A percentile compares a stretch with the other conserved stretches of the same genome.
These are phyloP conservation scores for Blastomyces gilchristii DNA, from an alignment of 2,329 filamentous ascomycete genomes.

Conservation along the genomic window DNA sequence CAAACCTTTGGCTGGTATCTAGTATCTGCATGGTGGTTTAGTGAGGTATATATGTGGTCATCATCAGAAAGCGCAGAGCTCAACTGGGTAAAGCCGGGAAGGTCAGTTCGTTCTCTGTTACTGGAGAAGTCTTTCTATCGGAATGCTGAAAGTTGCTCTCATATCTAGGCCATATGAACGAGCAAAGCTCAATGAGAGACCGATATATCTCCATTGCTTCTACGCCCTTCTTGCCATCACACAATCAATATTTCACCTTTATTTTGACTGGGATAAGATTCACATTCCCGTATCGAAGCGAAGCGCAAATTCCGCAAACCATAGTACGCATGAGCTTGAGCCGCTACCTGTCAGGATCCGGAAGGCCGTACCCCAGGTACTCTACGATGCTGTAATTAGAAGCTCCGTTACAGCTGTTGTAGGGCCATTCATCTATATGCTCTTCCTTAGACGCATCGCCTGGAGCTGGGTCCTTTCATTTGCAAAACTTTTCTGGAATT, in stretches of 20 bases:
- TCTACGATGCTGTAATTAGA: conserved; percentile 27
- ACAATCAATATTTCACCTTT: conserved; percentile 62
- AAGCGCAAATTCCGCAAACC: conserved; percentile 24
- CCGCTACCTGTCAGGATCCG: conserved; percentile 33
- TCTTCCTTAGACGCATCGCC: conserved; percentile 50
- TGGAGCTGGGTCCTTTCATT: conserved; percentile 64
- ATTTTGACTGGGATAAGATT: conserved; percentile 62
- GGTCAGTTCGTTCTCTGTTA: conserved; percentile 37
- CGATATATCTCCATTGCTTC: conserved; percentile 66
- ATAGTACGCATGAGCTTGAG: conserved; percentile 29
- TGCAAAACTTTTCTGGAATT: conserved; percentile 61
- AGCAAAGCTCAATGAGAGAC: conserved; percentile 71
- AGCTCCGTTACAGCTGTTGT: conserved; percentile 35
- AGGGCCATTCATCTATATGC: conserved; percentile 50
- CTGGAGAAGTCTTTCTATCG: background rate
- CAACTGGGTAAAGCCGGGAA: conserved; percentile 60
- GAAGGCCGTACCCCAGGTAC: conserved; percentile 21
- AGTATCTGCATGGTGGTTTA: conserved; percentile 68
- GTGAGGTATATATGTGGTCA: conserved; percentile 70
- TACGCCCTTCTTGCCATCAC: conserved; percentile 57
- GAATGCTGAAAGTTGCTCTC: background rate
- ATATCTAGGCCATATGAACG: conserved; percentile 48
- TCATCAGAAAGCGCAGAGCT: conserved; percentile 51
- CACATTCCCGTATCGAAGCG: conserved; percentile 39
- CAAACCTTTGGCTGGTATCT: conserved; percentile 67